Evolutionary conservation across 2,329 filamentous ascomycete species (phyloP).

Genomic region (Lasiodiplodia gonubiensis): DNA sequence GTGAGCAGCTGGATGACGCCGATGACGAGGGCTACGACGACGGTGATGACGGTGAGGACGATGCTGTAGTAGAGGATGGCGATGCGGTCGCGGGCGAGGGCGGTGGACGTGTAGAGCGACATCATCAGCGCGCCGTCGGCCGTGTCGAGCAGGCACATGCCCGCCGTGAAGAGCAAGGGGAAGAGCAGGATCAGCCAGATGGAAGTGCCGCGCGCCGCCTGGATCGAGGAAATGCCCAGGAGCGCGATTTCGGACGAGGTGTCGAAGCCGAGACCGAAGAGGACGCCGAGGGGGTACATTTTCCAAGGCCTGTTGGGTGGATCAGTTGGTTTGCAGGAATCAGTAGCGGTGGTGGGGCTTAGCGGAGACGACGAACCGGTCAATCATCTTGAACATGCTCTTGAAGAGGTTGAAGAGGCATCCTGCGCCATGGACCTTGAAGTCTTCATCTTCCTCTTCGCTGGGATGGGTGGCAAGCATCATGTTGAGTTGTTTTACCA

Average conservation of each 20-base stretch:
- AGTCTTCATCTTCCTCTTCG: slow-evolving; percentile 54
- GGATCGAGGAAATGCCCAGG: slow-evolving; percentile 85
- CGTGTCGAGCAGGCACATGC: slow-evolving; percentile 95
- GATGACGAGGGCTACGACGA: slow-evolving; percentile 83
- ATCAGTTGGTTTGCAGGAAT: background rate
- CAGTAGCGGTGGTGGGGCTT: background rate
- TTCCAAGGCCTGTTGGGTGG: slow-evolving; percentile 73
- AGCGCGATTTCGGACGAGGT: slow-evolving; percentile 94
- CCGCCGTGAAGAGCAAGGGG: slow-evolving; percentile 86
- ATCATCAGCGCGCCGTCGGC: slow-evolving; percentile 95
- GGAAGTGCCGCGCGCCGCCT: slow-evolving; percentile 82
- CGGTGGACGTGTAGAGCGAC: slow-evolving; percentile 82
- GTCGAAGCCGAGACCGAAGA: slow-evolving; percentile 91
- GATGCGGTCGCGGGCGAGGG: slow-evolving; percentile 79
- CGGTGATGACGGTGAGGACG: slow-evolving; percentile 81
- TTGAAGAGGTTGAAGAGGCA: slow-evolving; percentile 75
- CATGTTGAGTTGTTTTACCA: slow-evolving; percentile 70
- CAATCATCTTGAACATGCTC: slow-evolving; percentile 74
- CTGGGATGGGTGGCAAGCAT: slow-evolving; percentile 58
- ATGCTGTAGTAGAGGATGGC: slow-evolving; percentile 94
- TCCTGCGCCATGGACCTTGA: slow-evolving; percentile 77
- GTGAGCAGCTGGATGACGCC: slow-evolving; percentile 84
- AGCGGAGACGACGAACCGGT: slow-evolving; percentile 46
- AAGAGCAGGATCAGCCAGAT: slow-evolving; percentile 96
- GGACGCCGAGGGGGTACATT: slow-evolving; percentile 87